These are phyloP conservation scores for Schizochytrium sp. DNA, from an alignment of 108 stramenopile genomes.

Conservation along the genomic window DNA sequence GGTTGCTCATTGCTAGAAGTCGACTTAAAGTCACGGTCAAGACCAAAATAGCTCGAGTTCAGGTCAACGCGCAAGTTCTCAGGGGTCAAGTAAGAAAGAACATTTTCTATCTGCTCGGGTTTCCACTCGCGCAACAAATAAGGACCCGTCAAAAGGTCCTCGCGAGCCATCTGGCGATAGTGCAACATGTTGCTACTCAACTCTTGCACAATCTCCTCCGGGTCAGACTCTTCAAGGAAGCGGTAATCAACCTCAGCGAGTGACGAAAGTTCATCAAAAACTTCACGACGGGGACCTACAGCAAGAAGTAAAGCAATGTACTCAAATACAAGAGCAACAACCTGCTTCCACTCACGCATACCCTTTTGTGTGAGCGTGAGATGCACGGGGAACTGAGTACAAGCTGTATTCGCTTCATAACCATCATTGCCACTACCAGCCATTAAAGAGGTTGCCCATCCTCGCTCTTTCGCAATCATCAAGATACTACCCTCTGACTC, in stretches of 20 bases:
- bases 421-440: constrained; percentile 78
- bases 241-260: constrained; percentile 47
- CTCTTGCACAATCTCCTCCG: constrained; percentile 3
- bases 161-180: background rate
- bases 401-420: constrained; percentile 78
- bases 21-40: constrained; percentile 18
- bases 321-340: constrained; percentile 60
- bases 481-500: constrained; percentile 92
- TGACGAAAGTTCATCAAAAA: constrained; percentile 49
- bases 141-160: background rate
- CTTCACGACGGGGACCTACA: constrained; percentile 45
- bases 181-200: background rate
- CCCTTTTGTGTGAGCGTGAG: constrained; percentile 81
- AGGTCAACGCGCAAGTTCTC: constrained; percentile 20
- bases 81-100: background rate
- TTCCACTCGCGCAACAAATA: constrained; percentile 29
- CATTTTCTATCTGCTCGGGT: background rate
- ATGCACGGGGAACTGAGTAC: constrained; percentile 79
- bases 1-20: background rate
- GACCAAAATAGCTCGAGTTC: constrained; percentile 38
- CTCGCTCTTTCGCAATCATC: constrained; percentile 80
- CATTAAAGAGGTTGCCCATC: constrained; percentile 81
- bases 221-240: constrained; percentile 59
- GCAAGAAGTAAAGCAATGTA: constrained; percentile 60
- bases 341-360: constrained; percentile 17